Evolutionary conservation across 805 yeast genomes (phyloP).

Genomic region (Candida ovalis): DNA sequence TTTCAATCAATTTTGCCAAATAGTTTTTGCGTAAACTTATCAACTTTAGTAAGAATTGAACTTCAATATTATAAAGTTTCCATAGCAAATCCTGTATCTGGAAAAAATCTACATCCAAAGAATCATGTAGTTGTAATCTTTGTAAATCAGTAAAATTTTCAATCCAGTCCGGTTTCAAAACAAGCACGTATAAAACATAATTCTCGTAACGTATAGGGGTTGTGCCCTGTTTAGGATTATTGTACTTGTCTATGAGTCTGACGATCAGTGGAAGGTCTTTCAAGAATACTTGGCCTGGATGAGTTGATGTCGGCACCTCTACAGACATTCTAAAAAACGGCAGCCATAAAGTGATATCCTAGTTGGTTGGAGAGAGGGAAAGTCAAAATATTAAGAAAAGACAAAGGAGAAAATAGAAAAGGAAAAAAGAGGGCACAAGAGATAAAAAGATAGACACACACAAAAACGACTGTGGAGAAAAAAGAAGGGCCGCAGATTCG

Average conservation of each 20-base stretch:
- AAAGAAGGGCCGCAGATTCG: no score
- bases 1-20: neutral
- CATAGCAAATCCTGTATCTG: neutral
- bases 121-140: neutral
- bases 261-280: slow-evolving; percentile 1
- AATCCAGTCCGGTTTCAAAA: neutral
- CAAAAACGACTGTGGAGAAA: no score
- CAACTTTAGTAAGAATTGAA: neutral
- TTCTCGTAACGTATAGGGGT: neutral
- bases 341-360: no score
- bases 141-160: slow-evolving; percentile 2
- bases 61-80: neutral
- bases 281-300: neutral
- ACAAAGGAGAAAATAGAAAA: no score
- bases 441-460: no score
- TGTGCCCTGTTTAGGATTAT: neutral
- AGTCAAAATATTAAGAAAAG: no score
- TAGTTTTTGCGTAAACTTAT: neutral
- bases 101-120: neutral
- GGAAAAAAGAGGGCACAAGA: no score
- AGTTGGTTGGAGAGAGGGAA: no score
- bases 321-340: no score
- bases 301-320: neutral
- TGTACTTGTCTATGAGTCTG: slow-evolving; percentile 1
- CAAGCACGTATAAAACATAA: neutral